Conservation (phyloP, 345 rosid genomes). For the Boechera retrofracta region DNA sequence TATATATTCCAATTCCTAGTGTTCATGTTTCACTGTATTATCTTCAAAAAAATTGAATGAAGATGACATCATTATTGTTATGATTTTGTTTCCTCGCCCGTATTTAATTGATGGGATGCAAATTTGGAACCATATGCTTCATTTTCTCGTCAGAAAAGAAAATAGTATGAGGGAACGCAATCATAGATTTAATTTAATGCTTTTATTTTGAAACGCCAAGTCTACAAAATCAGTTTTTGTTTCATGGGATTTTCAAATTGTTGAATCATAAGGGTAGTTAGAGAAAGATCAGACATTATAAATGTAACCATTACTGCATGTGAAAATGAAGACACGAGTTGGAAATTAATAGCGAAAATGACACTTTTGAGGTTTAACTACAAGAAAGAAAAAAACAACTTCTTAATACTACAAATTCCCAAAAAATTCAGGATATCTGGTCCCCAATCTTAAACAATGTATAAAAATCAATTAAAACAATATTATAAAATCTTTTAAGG, state of each 20-base stretch:
- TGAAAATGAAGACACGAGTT: conserved; percentile 20
- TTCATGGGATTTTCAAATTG: conserved; percentile 15
- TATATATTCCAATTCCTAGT: not conserved
- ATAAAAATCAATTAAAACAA: too few species aligned
- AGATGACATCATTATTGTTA: conserved; percentile 4
- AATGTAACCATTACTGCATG: conserved; percentile 36
- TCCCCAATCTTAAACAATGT: not conserved
- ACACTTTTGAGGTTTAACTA: conserved; percentile 23
- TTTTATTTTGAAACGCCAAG: not conserved
- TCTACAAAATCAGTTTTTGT: not conserved
- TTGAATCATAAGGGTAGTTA: conserved; percentile 32
- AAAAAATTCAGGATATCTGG: not conserved
- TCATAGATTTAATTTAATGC: conserved; percentile 3
- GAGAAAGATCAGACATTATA: conserved; percentile 27
- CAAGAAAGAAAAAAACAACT: conserved; percentile 10
- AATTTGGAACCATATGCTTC: conserved; percentile 28
- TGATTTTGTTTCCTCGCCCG: not conserved
- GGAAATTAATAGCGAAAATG: not conserved
- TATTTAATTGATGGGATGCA: not conserved
- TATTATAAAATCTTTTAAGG: too few species aligned
- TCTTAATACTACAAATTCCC: not conserved
- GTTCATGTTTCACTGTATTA: conserved; percentile 6
- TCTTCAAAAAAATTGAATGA: conserved; percentile 2
- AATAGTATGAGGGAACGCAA: not conserved
- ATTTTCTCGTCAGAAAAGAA: conserved; percentile 13